Evolutionary conservation across 805 yeast genomes (phyloP), one percentile per base, ranked within the genome.

Genomic region (Maudiozyma turicensis): DNA sequence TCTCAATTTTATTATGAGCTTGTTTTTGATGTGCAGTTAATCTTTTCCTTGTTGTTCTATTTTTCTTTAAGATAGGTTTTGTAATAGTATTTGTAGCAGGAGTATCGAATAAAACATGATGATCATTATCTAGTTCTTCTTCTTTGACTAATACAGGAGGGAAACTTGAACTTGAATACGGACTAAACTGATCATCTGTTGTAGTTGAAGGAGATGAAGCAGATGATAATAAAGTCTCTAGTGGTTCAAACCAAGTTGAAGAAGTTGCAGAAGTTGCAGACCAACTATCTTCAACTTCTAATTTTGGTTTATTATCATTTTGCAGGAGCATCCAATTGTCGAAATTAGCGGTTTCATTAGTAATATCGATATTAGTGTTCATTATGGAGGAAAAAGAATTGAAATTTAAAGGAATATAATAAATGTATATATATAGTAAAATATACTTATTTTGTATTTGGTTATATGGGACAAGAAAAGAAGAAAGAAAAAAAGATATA

Each of bases 1-100:
- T 80, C 59, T 82, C 88, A 52, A 82, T 80, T 64, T 78, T 78
- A 67, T 82, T 82, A 60, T 82, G 89, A 0, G 86, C 86, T 58
- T 78, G 79, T 55, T 82, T 80, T 65, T 82, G 88, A 54, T 74
- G 72, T 3, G 72, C 72, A 8, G 82, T 76, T 48, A 78, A 61
- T 63, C 80, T 72, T 65, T 78, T 78, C 60, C 82, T 66, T 46
- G 77, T 76, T 11, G 77, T 74, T 41, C 53, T 56, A n/a, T 29
- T 29, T 20, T 30, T 28, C 43, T 40, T 37, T 29, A 15, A 20
- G 26, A 20, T 15, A 15, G 29, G 30, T 29, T 41, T 37, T 8
- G 13, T n/a, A 42, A 38, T 26, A 31, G 20, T 28, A 3, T 9
- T 35, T 6, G 38, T 10, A 9, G 11, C 13, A 9, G 45, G 29